Evolutionary conservation across 164 flowering plant species (phyloP).

Genomic region (Brasenia schreberi): DNA sequence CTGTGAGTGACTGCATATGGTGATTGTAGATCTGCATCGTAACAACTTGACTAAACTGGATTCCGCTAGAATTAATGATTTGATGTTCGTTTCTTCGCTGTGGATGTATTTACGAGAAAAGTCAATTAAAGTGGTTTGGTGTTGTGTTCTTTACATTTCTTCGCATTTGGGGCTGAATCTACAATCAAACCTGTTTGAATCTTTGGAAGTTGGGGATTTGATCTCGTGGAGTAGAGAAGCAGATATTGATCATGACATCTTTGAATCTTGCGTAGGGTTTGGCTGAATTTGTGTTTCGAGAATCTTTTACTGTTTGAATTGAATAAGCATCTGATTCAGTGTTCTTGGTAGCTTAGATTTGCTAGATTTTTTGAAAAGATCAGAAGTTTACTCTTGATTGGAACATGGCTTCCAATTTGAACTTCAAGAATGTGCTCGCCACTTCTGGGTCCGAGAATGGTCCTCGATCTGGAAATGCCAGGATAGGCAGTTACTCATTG

Average conservation of each 20-base stretch:
- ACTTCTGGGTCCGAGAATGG: constrained; percentile 2
- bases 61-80: background rate
- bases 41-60: background rate
- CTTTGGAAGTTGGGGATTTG: background rate
- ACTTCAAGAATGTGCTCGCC: constrained; percentile 42
- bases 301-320: background rate
- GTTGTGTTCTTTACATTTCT: background rate
- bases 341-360: background rate
- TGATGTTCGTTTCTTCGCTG: background rate
- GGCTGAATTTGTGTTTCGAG: background rate
- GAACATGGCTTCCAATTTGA: constrained; percentile 40
- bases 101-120: background rate
- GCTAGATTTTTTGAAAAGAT: background rate
- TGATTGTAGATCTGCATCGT: background rate
- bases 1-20: background rate
- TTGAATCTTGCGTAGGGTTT: background rate
- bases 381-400: background rate
- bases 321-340: background rate
- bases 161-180: background rate
- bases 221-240: background rate
- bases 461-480: constrained; percentile 12
- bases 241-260: background rate
- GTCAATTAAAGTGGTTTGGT: background rate
- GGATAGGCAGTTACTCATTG: constrained; percentile 20
- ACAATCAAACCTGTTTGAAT: background rate